These are phyloP conservation scores for Basidioascus undulatus DNA, from an alignment of 768 basidiomycete species.

Conservation along the genomic window DNA sequence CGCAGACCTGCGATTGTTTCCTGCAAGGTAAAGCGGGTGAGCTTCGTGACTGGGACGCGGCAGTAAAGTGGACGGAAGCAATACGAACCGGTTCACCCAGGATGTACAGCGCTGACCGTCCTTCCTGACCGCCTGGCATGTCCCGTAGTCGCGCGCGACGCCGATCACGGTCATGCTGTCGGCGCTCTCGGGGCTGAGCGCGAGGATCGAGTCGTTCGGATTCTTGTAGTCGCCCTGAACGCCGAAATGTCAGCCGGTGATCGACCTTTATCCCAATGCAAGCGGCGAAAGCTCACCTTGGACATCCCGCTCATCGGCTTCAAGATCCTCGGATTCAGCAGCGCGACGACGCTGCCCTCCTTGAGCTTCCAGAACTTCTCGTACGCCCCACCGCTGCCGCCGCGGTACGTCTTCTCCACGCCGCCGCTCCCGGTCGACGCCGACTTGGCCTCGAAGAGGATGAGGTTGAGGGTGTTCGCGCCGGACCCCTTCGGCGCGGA, in stretches of 20 bases:
- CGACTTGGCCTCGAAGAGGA: slow-evolving; percentile 71
- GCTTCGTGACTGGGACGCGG: not conserved
- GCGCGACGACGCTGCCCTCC: slow-evolving; percentile 70
- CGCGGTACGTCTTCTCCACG: slow-evolving; percentile 39
- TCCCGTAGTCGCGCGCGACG: slow-evolving; percentile 60
- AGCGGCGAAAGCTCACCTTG: slow-evolving; percentile 23
- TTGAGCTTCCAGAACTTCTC: slow-evolving; percentile 63
- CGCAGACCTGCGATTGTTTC: slow-evolving; percentile 40
- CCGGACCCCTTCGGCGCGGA: slow-evolving; percentile 40
- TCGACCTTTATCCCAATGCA: slow-evolving; percentile 7
- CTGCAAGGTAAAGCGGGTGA: not conserved
- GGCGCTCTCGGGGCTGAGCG: slow-evolving; percentile 61
- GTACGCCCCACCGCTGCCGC: slow-evolving; percentile 80
- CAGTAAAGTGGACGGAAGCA: not conserved
- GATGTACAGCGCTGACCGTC: slow-evolving; percentile 61
- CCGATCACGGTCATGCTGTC: slow-evolving; percentile 66
- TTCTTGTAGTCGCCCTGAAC: slow-evolving; percentile 20
- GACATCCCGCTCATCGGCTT: slow-evolving; percentile 37
- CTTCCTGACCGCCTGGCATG: slow-evolving; percentile 48
- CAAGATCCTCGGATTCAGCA: slow-evolving; percentile 66
- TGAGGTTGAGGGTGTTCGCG: slow-evolving; percentile 54
- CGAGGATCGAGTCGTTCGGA: slow-evolving; percentile 57
- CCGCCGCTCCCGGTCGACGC: slow-evolving; percentile 25
- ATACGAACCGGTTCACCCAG: slow-evolving; percentile 48
- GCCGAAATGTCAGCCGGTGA: not conserved